Evolutionary conservation across 805 yeast genomes (phyloP).

Genomic region (Lachancea sp.): DNA sequence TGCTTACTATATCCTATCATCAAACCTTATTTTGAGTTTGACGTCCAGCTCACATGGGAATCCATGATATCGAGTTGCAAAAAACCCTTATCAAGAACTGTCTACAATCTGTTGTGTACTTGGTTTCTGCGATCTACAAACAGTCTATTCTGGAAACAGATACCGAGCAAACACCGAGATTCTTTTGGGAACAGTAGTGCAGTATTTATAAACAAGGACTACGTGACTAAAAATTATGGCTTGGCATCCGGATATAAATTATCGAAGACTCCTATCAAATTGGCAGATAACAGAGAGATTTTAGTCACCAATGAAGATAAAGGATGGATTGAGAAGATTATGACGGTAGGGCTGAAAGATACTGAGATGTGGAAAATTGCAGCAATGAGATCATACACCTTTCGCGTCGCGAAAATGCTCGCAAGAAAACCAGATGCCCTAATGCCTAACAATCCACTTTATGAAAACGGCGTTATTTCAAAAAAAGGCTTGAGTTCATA

Average conservation of each 20-base stretch:
- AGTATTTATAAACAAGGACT: conserved; percentile 26
- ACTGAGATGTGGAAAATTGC: conserved; percentile 80
- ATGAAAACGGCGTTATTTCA: conserved; percentile 24
- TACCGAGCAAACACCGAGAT: conserved; percentile 34
- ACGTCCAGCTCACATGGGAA: conserved; percentile 63
- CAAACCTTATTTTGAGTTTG: conserved; percentile 69
- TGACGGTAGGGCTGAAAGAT: conserved; percentile 65
- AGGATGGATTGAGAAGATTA: conserved; percentile 65
- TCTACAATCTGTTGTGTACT: conserved; percentile 53
- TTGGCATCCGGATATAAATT: conserved; percentile 13
- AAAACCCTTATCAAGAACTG: conserved; percentile 58
- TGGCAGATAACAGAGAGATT: conserved; percentile 39
- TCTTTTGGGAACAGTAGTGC: conserved; percentile 39
- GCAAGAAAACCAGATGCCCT: conserved; percentile 29
- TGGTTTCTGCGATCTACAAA: conserved; percentile 68
- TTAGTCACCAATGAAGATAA: conserved; percentile 61
- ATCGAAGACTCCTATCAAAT: conserved; percentile 27
- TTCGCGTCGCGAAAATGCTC: conserved; percentile 44
- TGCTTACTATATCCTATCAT: conserved; percentile 80
- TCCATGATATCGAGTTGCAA: conserved; percentile 61
- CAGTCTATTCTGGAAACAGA: conserved; percentile 75
- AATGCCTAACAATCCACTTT: conserved; percentile 19
- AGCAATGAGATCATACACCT: conserved; percentile 60
- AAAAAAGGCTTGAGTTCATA: conserved; percentile 13
- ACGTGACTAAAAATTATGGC: conserved; percentile 26